Evolutionary conservation across 192 early-diverging fungal genomes (phyloP).

Genomic region (Coemansia sp.): DNA sequence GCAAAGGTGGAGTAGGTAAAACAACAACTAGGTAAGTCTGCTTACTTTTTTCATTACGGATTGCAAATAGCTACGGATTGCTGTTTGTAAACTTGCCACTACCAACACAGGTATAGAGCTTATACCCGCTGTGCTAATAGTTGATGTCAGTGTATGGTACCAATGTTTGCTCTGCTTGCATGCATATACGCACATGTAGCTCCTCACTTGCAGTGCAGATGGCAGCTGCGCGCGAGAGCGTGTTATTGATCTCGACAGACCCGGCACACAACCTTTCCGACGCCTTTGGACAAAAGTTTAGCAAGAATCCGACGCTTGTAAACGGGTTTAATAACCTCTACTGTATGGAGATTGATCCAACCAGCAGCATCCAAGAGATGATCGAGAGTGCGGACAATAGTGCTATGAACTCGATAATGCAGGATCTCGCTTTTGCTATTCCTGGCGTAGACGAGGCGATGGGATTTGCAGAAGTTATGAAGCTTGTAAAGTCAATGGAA

Average conservation of each 20-base stretch:
- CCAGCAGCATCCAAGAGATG: conserved; percentile 98
- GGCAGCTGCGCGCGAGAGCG: conserved; percentile 85
- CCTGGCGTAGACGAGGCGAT: conserved; percentile 99
- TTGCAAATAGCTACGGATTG: not conserved
- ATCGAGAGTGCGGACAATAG: conserved; percentile 79
- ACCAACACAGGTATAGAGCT: too few species aligned
- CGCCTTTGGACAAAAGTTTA: conserved; percentile 99
- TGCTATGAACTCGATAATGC: conserved; percentile 85
- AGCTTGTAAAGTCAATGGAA: conserved; percentile 99
- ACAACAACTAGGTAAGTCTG: conserved; percentile 63
- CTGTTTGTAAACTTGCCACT: not conserved
- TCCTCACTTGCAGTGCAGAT: conserved; percentile 96
- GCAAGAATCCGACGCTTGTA: conserved; percentile 92
- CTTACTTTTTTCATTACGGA: conserved; percentile 21
- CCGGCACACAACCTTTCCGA: conserved; percentile 99
- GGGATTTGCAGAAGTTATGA: conserved; percentile 99
- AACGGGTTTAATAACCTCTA: conserved; percentile 94
- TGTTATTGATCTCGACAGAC: conserved; percentile 97
- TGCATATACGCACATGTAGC: conserved; percentile 39
- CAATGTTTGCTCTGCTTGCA: not conserved
- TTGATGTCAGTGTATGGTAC: not conserved
- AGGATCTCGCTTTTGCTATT: conserved; percentile 98
- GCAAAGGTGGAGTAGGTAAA: conserved; percentile 98
- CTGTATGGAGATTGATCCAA: conserved; percentile 99
- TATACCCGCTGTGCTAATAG: not conserved